Percentiles rank a stretch among this genome's conserved stretches.
Conservation (phyloP, 2,329 filamentous ascomycete species). For the Podosphaera fusca region DNA sequence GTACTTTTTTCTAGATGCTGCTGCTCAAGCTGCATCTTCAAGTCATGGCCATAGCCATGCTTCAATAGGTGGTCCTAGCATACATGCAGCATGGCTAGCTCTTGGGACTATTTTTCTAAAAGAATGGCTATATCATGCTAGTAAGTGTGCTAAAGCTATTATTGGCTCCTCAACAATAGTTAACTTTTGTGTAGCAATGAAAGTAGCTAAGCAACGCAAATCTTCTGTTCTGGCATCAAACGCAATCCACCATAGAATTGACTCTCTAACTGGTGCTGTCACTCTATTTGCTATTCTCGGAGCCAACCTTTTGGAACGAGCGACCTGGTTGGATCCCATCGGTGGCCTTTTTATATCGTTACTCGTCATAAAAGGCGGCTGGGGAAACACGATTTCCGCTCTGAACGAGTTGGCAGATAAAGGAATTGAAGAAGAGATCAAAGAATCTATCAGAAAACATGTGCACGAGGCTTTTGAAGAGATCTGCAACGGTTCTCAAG, state of each 20-base stretch:
- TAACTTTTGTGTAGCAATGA: slow-evolving; percentile 43
- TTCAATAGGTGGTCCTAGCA: slow-evolving; percentile 42
- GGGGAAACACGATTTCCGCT: slow-evolving; percentile 60
- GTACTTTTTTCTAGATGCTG: slow-evolving; percentile 45
- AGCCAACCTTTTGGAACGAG: slow-evolving; percentile 65
- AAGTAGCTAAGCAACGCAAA: slow-evolving; percentile 79
- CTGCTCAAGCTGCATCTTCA: slow-evolving; percentile 28
- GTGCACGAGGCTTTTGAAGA: slow-evolving; percentile 33
- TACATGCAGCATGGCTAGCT: slow-evolving; percentile 89
- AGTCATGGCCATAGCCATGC: slow-evolving; percentile 41
- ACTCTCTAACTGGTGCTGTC: slow-evolving; percentile 85
- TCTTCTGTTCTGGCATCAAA: slow-evolving; percentile 92
- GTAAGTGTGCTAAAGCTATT: slow-evolving; percentile 30
- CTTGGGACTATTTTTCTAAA: slow-evolving; percentile 77
- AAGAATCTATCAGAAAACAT: slow-evolving; percentile 44
- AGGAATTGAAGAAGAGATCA: slow-evolving; percentile 67
- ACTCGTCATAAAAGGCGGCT: slow-evolving; percentile 80
- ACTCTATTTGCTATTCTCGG: slow-evolving; percentile 74
- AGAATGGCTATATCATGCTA: slow-evolving; percentile 91
- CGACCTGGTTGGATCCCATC: slow-evolving; percentile 82
- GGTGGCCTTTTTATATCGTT: slow-evolving; percentile 80
- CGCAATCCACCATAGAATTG: slow-evolving; percentile 85
- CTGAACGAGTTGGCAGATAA: slow-evolving; percentile 81
- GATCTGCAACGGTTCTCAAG: slow-evolving; percentile 29
- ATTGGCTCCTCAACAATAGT: neutral